Evolutionary conservation across 1,139 yeast genomes (phyloP).

Genomic region (Candida mesenterica): DNA sequence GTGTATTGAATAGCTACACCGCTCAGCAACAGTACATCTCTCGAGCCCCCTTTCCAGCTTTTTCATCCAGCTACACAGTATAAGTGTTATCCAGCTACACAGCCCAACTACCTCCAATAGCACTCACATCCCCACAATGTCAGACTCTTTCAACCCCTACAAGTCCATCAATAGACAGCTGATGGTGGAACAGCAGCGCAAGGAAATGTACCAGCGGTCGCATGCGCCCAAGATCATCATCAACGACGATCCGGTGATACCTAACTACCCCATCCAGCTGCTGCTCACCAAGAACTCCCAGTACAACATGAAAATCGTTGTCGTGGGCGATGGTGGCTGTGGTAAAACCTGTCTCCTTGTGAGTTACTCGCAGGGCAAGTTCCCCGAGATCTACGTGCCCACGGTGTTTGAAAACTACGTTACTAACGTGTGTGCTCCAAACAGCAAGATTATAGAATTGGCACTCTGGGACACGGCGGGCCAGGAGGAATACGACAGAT

Average conservation of each 20-base stretch:
- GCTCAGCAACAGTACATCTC: too few relatives aligned
- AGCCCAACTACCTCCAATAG: too few relatives aligned
- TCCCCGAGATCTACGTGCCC: constrained; percentile 81
- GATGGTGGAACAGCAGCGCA: constrained; percentile 21
- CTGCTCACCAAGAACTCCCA: constrained; percentile 32
- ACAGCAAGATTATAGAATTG: constrained; percentile 59
- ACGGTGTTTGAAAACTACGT: constrained; percentile 86
- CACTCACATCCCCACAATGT: constrained; percentile 1
- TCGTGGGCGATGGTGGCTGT: constrained; percentile 94
- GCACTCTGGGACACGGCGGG: constrained; percentile 96
- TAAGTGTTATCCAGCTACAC: too few relatives aligned
- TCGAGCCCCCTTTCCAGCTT: too few relatives aligned
- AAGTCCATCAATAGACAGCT: constrained; percentile 26
- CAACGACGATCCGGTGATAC: constrained; percentile 40
- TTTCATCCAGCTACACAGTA: too few relatives aligned
- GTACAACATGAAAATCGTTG: constrained; percentile 64
- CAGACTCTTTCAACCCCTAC: constrained; percentile 25
- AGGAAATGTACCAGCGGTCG: constrained; percentile 18
- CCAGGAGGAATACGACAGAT: constrained; percentile 85
- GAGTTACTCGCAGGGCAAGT: constrained; percentile 75
- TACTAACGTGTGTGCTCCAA: constrained; percentile 58
- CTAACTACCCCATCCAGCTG: constrained; percentile 34
- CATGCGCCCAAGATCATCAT: constrained; percentile 32
- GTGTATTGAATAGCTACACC: too few relatives aligned
- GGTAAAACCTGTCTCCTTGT: constrained; percentile 88